phyloP scores from a whole-genome alignment of 1,284 basidiomycete species.

The Volvariella volvacea region DNA sequence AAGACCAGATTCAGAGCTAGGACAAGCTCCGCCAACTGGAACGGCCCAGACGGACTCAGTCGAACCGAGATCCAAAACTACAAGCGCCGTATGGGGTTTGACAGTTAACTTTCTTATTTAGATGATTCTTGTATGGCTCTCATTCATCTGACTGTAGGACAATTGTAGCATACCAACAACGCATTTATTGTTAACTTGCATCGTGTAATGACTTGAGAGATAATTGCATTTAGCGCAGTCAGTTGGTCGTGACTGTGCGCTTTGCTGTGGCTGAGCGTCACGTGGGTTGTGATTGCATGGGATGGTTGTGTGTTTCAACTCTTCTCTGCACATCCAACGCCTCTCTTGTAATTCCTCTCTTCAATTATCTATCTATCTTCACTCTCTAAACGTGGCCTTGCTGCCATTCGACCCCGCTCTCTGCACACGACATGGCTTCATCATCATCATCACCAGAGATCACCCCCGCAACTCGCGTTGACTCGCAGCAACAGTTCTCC shows the following conservation, averaged over 20 bases:
- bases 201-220: no score
- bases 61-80: constrained; percentile 81
- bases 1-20: constrained; percentile 75
- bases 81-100: constrained; percentile 85
- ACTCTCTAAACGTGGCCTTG: constrained; percentile 9
- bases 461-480: constrained; percentile 38
- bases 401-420: constrained; percentile 17
- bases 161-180: constrained; percentile 2
- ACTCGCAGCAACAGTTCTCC: constrained; percentile 39
- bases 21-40: constrained; percentile 93
- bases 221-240: no score
- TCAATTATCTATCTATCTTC: background rate
- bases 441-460: constrained; percentile 72
- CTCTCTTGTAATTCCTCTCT: background rate
- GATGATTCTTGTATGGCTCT: constrained; percentile 3
- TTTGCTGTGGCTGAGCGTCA: background rate
- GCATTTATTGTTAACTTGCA: background rate
- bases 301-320: constrained; percentile 3
- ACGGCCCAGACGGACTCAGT: constrained; percentile 78
- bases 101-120: no score
- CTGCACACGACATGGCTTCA: constrained; percentile 33
- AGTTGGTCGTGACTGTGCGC: no score
- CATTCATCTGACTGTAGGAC: background rate
- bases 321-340: constrained; percentile 1
- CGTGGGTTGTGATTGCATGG: constrained; percentile 6